A percentile compares a stretch with the other conserved stretches of the same genome.
phyloP scores from a whole-genome alignment of 2,329 filamentous ascomycete genomes.

The Fusarium secorum region DNA sequence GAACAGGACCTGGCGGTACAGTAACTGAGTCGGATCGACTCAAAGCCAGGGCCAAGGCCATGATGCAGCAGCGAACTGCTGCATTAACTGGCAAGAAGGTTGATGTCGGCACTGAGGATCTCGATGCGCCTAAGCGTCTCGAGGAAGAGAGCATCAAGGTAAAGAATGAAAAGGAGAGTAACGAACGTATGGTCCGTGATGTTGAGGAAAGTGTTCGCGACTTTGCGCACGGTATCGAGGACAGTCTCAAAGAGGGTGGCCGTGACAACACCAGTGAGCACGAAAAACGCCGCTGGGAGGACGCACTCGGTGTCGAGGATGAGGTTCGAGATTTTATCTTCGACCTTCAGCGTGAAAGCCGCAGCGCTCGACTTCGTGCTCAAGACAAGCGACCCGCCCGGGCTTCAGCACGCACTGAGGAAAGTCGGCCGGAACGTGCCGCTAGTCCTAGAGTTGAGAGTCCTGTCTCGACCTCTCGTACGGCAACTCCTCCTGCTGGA shows the following conservation, averaged over 20 bases:
- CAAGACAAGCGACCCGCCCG: conserved; percentile 63
- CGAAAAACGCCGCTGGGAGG: conserved; percentile 93
- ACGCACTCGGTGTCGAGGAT: conserved; percentile 94
- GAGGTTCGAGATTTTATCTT: conserved; percentile 98
- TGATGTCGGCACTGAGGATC: conserved; percentile 72
- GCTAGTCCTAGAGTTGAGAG: conserved; percentile 61
- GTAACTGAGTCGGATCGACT: conserved; percentile 94
- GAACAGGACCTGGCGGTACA: conserved; percentile 88
- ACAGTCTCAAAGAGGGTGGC: conserved; percentile 82
- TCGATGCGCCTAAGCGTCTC: conserved; percentile 80
- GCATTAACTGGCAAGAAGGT: conserved; percentile 87
- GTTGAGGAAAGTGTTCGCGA: conserved; percentile 96
- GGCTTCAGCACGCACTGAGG: conserved; percentile 51
- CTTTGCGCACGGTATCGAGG: conserved; percentile 84
- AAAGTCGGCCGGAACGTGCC: conserved; percentile 51
- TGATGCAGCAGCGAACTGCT: conserved; percentile 98
- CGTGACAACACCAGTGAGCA: conserved; percentile 83
- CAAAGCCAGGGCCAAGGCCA: conserved; percentile 93
- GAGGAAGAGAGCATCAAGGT: conserved; percentile 88
- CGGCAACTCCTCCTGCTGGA: conserved; percentile 57
- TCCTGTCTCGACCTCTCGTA: conserved; percentile 61
- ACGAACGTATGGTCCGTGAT: conserved; percentile 95
- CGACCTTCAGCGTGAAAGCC: conserved; percentile 87
- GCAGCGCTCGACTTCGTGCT: conserved; percentile 72
- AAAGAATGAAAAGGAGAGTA: conserved; percentile 86